Evolutionary conservation across 352 stramenopile genomes (phyloP).

Genomic region (Pythium periplocum): DNA sequence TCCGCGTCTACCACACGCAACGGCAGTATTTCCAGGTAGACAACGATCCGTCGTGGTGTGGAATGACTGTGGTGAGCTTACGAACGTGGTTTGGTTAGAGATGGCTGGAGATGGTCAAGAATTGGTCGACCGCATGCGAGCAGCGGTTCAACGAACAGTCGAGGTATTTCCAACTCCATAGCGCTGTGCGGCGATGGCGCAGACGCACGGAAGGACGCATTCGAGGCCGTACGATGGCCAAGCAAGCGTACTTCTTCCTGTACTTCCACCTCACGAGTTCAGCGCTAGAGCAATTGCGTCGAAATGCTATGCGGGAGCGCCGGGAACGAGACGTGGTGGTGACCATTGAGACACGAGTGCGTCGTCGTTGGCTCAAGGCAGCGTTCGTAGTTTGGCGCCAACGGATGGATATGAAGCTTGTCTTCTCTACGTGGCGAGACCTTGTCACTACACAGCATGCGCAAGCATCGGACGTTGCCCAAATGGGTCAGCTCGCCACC

Average conservation of each 20-base stretch:
- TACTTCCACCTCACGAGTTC: slow-evolving; percentile 24
- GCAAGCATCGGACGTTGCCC: background rate
- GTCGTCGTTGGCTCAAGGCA: slow-evolving; percentile 2
- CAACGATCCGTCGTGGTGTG: background rate
- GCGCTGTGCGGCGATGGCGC: slow-evolving; percentile 11
- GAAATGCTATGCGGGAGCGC: slow-evolving; percentile 3
- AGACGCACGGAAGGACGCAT: background rate
- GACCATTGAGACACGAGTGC: slow-evolving; percentile 7
- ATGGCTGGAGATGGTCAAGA: no score
- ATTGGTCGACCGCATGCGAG: background rate
- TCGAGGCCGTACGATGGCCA: background rate
- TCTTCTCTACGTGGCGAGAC: slow-evolving; percentile 14
- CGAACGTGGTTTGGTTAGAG: background rate
- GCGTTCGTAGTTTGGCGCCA: slow-evolving; percentile 16
- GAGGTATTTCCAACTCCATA: slow-evolving; percentile 6
- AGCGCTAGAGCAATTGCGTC: slow-evolving; percentile 5
- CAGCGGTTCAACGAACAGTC: background rate
- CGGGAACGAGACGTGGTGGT: slow-evolving; percentile 8
- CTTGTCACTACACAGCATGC: background rate
- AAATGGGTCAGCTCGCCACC: background rate
- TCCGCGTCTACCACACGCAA: slow-evolving; percentile 15
- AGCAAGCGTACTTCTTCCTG: slow-evolving; percentile 18
- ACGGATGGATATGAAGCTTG: slow-evolving; percentile 12
- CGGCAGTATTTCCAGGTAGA: slow-evolving; percentile 19
- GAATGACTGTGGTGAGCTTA: background rate